Conservation (phyloP, 257 asterid genomes). For the Penstemon barbatus region DNA sequence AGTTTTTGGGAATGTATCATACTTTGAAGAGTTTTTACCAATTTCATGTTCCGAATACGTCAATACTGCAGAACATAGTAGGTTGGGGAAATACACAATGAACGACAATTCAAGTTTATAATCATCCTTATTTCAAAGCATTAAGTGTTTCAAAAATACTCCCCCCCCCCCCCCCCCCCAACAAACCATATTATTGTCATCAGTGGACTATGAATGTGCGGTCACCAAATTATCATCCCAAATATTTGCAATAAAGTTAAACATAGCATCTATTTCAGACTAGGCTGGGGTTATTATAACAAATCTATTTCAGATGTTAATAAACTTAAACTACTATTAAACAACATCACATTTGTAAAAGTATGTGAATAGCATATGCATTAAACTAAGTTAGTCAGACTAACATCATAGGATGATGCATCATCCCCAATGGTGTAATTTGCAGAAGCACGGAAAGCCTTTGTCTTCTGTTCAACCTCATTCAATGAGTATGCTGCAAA, state of each 20-base stretch:
- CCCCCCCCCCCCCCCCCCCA: not conserved
- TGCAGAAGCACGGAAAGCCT: constrained; percentile 55
- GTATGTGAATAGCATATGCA: constrained; percentile 25
- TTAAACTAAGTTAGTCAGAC: constrained; percentile 35
- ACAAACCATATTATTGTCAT: too few species aligned
- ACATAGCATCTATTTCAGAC: not conserved
- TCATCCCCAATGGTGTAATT: constrained; percentile 48
- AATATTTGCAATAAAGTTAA: not conserved
- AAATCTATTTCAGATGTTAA: not conserved
- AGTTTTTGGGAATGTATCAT: not conserved
- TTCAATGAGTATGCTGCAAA: constrained; percentile 69
- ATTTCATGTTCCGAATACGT: not conserved
- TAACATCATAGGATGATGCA: constrained; percentile 63
- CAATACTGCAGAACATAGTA: not conserved
- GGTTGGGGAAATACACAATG: not conserved
- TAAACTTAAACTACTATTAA: constrained; percentile 3
- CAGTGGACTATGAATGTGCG: not conserved
- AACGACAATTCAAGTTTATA: not conserved
- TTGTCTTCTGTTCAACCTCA: constrained; percentile 67
- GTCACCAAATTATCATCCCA: not conserved
- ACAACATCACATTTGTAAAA: constrained; percentile 4
- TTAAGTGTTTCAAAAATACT: not conserved
- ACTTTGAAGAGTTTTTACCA: not conserved
- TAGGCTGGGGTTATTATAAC: not conserved
- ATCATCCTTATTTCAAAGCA: not conserved